Base-by-base conservation (phyloP, 2,329 filamentous ascomycete genomes). In the Penicillium frequentans region DNA sequence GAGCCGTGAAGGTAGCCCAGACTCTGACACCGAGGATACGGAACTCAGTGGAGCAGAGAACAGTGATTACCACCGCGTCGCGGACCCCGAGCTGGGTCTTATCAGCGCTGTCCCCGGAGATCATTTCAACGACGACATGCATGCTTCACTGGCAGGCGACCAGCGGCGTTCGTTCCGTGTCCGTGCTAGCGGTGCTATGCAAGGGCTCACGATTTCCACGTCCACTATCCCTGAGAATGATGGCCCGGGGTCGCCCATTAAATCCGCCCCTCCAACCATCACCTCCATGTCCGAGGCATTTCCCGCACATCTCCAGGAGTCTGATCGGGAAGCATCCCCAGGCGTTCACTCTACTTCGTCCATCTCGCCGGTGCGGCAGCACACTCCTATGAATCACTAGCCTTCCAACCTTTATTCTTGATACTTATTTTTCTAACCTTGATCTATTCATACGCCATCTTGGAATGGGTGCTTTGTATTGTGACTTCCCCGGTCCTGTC, bases 151-250 rank as follows among this genome's bases (percentile, higher is more conserved):
- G 1, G 47, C 62, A 23, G 64, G 71, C 37, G 67, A 68, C 26
- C 52, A 63, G 49, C 66, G 62, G 16, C 70, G 67, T 37, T 71
- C 73, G 19, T 72, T 72, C 62, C 67, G 69, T 46, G 70, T 71
- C 26, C 67, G 70, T 37, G 66, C 69, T 19, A 71, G 68, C 49
- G 72, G 72, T 21, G 57, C 68, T n/a, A 72, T 61, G 33, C 69
- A 62, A 35, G 66, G 64, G 5, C 65, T 74, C 16, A 66, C 62
- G 2, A 69, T 70, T 45, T 68, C 64, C 53, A 72, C 72, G 5
- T 56, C 66, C 4, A 69, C 67, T n/a, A 62, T 73, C 9, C 67
- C 63, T 19, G 70, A 73, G 37, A 61, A 67, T 26, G 70, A 71
- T 21, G 60, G 57, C 1, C 58, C 57, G 1, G 48, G 61, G 2